These are phyloP conservation scores for Leptographium flavum DNA, from an alignment of 2,329 filamentous ascomycete genomes.

Conservation along the genomic window DNA sequence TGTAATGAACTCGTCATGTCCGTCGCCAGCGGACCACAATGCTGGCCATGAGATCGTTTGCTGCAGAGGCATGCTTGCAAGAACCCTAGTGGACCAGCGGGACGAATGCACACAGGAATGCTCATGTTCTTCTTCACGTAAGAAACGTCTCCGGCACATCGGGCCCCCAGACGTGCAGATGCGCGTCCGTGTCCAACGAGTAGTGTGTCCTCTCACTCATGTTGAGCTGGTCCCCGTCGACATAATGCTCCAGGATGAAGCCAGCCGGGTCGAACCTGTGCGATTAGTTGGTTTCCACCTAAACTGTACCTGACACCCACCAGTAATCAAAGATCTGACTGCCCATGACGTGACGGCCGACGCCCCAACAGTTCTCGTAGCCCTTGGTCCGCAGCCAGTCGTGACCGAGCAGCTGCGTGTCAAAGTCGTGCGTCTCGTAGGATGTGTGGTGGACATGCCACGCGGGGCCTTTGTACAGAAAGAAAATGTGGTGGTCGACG, in stretches of 20 bases:
- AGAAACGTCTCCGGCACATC: neutral
- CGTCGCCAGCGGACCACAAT: too few relatives aligned
- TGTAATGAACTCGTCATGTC: too few relatives aligned
- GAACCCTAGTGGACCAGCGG: too few relatives aligned
- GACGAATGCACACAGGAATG: too few relatives aligned
- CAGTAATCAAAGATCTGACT: conserved; percentile 63
- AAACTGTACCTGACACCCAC: too few relatives aligned
- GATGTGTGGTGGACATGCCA: conserved; percentile 51
- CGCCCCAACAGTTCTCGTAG: conserved; percentile 54
- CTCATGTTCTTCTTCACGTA: too few relatives aligned
- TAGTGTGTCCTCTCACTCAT: conserved; percentile 33
- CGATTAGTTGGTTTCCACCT: too few relatives aligned
- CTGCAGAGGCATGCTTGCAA: too few relatives aligned
- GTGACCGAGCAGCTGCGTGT: conserved; percentile 56
- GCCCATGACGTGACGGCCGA: conserved; percentile 55
- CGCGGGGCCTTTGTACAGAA: conserved; percentile 30
- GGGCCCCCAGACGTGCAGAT: conserved; percentile 29
- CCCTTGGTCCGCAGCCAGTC: conserved; percentile 50
- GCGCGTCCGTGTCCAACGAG: conserved; percentile 24
- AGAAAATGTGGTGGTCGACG: conserved; percentile 38
- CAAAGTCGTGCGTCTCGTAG: conserved; percentile 59
- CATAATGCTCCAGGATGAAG: conserved; percentile 57
- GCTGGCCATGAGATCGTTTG: too few relatives aligned
- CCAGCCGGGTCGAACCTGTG: conserved; percentile 46
- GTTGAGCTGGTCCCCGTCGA: conserved; percentile 52